Percentiles rank a stretch among this genome's conserved stretches.
Conservation (phyloP, 345 rosid genomes). For the Citrus sp. region DNA sequence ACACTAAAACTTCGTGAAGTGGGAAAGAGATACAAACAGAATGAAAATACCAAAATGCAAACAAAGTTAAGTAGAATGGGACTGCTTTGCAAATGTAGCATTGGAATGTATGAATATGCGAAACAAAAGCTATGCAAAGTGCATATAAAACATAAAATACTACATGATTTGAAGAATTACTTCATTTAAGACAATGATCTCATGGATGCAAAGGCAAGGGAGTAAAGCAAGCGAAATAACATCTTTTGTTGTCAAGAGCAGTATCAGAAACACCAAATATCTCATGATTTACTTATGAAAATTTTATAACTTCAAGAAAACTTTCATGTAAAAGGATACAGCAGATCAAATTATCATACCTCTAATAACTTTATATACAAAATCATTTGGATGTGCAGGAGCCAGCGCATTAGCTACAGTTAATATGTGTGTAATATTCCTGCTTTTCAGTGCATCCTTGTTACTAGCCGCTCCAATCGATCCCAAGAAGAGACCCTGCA, state of each 20-base stretch:
- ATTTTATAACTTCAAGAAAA: not conserved
- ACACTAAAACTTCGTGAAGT: not conserved
- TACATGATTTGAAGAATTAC: not conserved
- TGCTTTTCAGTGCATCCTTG: constrained; percentile 48
- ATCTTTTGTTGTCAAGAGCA: not conserved
- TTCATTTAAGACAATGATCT: not conserved
- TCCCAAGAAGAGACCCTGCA: constrained; percentile 51
- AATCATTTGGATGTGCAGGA: constrained; percentile 59
- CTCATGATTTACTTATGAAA: not conserved
- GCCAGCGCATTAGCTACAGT: constrained; percentile 56
- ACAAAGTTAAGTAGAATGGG: not conserved
- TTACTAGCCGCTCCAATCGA: constrained; percentile 56
- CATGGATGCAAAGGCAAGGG: not conserved
- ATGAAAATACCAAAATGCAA: not conserved
- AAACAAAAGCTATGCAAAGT: not conserved
- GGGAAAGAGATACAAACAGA: not conserved
- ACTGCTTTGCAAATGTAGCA: not conserved
- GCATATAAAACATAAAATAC: not conserved
- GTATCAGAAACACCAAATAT: not conserved
- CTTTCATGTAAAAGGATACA: not conserved
- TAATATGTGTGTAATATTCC: constrained; percentile 63
- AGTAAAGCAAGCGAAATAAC: not conserved
- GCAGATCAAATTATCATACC: constrained; percentile 28
- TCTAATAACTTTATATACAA: constrained; percentile 59
- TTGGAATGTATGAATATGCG: not conserved